Evolutionary conservation across 1,284 basidiomycete species (phyloP).

Genomic region (Peniophora sp.): DNA sequence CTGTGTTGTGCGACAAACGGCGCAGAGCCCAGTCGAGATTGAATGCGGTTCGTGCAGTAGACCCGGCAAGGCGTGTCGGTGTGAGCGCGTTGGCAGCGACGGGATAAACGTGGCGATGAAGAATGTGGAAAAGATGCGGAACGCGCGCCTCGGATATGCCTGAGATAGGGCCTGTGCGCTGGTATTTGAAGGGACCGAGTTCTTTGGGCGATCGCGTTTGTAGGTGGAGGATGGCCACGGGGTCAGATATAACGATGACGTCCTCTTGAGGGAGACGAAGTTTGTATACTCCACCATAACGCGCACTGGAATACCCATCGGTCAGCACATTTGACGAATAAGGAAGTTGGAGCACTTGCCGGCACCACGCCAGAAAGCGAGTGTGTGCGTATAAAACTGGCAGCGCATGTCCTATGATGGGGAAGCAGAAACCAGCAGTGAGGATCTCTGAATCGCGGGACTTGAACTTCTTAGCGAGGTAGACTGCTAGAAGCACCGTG

Average conservation of each 20-base stretch:
- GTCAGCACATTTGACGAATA: no score
- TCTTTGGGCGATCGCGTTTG: background rate
- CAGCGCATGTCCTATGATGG: no score
- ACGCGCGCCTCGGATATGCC: background rate
- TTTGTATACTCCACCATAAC: background rate
- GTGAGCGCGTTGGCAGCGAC: background rate
- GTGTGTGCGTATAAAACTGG: no score
- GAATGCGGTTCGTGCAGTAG: background rate
- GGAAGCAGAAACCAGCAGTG: no score
- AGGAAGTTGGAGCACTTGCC: no score
- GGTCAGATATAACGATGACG: background rate
- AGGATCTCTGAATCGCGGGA: no score
- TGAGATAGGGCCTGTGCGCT: background rate
- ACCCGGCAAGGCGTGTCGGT: background rate
- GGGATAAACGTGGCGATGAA: background rate
- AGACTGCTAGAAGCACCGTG: no score
- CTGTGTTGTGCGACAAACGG: background rate
- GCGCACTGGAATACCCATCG: background rate
- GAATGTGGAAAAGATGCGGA: background rate
- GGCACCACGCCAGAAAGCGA: no score
- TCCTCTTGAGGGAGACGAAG: background rate
- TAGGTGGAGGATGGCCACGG: background rate
- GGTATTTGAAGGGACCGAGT: background rate
- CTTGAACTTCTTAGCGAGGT: no score
- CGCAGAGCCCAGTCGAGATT: background rate